These are phyloP conservation scores for Closterium sp. DNA, from an alignment of 139 green algal species.

Conservation along the genomic window DNA sequence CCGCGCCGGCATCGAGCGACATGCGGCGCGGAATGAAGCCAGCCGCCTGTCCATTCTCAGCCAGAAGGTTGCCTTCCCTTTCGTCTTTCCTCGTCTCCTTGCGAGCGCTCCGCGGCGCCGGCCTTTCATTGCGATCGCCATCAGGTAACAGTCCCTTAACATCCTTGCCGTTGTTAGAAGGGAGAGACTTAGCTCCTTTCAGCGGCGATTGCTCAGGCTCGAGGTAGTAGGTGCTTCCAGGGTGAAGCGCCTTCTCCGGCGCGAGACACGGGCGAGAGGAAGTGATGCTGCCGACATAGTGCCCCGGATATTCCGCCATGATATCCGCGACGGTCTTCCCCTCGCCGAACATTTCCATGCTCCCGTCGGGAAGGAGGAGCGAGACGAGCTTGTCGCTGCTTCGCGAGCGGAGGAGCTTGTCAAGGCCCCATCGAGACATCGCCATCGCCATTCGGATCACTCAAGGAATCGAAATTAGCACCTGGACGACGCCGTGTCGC, in stretches of 20 bases:
- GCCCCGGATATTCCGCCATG: background rate
- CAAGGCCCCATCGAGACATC: background rate
- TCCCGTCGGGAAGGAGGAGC: background rate
- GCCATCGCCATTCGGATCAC: background rate
- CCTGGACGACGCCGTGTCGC: no score
- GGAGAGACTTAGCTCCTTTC: background rate
- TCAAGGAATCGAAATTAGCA: no score
- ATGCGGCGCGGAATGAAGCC: background rate
- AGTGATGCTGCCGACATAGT: background rate
- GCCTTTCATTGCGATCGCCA: background rate
- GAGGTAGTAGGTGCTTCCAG: background rate
- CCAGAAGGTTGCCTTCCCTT: background rate
- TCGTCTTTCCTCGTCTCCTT: background rate
- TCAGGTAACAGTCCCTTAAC: background rate
- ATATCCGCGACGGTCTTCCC: slow-evolving; percentile 1
- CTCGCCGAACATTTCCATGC: background rate
- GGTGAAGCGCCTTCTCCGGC: background rate
- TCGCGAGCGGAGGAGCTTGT: background rate
- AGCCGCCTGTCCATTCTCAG: background rate
- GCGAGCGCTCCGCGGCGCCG: background rate
- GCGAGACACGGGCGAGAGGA: background rate
- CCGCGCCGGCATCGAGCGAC: background rate
- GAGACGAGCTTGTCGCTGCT: background rate
- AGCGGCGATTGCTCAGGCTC: background rate
- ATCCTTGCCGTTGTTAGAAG: background rate